Evolutionary conservation across 1,139 yeast genomes (phyloP).

Genomic region (Barnettozyma hawaiiensis): DNA sequence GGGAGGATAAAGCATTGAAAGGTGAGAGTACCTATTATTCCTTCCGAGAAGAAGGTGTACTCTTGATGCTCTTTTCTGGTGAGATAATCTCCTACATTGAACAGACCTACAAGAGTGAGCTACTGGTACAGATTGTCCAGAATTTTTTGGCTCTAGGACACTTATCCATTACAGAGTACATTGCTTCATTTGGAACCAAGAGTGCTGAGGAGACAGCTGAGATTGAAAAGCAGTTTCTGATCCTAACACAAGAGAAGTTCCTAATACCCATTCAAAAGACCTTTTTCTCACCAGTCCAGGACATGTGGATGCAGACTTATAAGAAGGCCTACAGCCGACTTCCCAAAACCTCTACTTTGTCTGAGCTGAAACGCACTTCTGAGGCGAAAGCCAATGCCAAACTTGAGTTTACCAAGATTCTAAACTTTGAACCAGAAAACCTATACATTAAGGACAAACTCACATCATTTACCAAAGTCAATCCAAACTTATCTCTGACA

Average conservation of each 20-base stretch:
- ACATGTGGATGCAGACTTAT: slow-evolving; percentile 51
- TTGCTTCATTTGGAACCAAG: slow-evolving; percentile 33
- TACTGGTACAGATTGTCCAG: slow-evolving; percentile 64
- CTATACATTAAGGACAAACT: slow-evolving; percentile 31
- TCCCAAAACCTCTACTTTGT: slow-evolving; percentile 46
- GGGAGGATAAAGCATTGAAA: slow-evolving; percentile 38
- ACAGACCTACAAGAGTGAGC: slow-evolving; percentile 34
- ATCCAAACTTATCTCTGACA: slow-evolving; percentile 47
- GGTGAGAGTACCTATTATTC: slow-evolving; percentile 44
- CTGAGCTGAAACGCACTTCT: slow-evolving; percentile 58
- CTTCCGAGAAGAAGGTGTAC: slow-evolving; percentile 59
- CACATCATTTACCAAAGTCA: slow-evolving; percentile 36
- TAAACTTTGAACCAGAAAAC: slow-evolving; percentile 33
- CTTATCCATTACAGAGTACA: slow-evolving; percentile 54
- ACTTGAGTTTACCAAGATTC: slow-evolving; percentile 35
- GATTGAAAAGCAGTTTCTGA: slow-evolving; percentile 35
- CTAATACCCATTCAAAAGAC: slow-evolving; percentile 42
- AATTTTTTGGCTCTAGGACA: slow-evolving; percentile 63
- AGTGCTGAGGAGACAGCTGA: slow-evolving; percentile 26
- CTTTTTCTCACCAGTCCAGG: slow-evolving; percentile 42
- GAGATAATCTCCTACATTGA: slow-evolving; percentile 58
- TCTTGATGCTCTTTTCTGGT: slow-evolving; percentile 67
- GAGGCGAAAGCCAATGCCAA: slow-evolving; percentile 64
- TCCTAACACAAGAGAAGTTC: slow-evolving; percentile 54
- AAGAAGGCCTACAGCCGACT: slow-evolving; percentile 44